phyloP scores from a whole-genome alignment of 805 yeast species.

The Myxozyma geophila region DNA sequence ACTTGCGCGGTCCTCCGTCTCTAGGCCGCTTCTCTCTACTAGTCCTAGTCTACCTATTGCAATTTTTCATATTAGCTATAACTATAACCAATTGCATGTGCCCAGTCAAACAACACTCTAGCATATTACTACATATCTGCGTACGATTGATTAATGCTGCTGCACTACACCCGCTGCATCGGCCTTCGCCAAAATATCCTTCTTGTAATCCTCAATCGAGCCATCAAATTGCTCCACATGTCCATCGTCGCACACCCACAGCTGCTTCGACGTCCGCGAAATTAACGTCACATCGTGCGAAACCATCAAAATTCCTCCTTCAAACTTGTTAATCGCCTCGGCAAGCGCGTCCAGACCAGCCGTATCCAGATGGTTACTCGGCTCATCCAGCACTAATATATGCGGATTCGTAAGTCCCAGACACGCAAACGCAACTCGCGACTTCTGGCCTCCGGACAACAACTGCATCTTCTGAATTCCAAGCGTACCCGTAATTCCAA shows the following conservation, averaged over 20 bases:
- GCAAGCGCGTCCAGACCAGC: constrained; percentile 95
- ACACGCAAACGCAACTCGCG: constrained; percentile 97
- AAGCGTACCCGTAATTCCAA: constrained; percentile 93
- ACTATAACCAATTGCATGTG: neutral
- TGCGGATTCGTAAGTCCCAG: constrained; percentile 89
- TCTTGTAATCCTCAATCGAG: constrained; percentile 83
- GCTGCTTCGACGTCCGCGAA: constrained; percentile 84
- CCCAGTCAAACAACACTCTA: no score
- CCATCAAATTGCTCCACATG: constrained; percentile 80
- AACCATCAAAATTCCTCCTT: constrained; percentile 97
- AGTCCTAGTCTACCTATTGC: neutral
- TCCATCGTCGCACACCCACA: constrained; percentile 93
- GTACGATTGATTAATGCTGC: constrained; percentile 69
- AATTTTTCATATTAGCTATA: neutral
- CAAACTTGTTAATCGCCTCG: constrained; percentile 82
- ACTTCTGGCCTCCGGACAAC: constrained; percentile 97
- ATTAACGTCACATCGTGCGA: constrained; percentile 96
- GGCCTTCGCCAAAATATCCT: constrained; percentile 78
- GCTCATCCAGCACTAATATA: constrained; percentile 91
- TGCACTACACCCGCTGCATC: constrained; percentile 89
- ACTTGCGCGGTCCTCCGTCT: no score
- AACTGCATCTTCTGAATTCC: constrained; percentile 89
- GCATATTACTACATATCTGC: no score
- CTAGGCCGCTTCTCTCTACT: no score
- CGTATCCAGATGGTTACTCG: constrained; percentile 97